These are phyloP conservation scores for Hypoxylon sp. DNA, from an alignment of 2,329 filamentous ascomycete species.

Conservation along the genomic window DNA sequence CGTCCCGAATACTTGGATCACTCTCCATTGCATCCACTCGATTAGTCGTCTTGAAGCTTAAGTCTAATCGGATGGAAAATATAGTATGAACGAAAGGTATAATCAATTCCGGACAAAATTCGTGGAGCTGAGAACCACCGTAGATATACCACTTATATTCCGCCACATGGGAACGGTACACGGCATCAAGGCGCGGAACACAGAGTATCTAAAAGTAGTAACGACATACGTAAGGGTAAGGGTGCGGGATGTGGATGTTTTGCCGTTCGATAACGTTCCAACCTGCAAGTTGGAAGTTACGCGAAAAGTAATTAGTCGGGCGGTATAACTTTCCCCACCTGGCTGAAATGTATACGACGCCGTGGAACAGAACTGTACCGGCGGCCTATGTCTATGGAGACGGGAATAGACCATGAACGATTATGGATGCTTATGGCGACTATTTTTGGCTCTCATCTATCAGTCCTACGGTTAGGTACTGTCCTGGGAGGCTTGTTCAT, in stretches of 20 bases:
- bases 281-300: background rate
- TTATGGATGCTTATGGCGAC: background rate
- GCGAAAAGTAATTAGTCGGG: background rate
- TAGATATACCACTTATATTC: background rate
- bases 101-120: background rate
- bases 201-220: background rate
- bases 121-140: background rate
- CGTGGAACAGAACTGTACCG: background rate
- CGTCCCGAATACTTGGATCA: background rate
- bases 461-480: too few species aligned
- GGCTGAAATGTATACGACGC: background rate
- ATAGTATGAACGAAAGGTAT: background rate
- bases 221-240: background rate
- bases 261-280: background rate
- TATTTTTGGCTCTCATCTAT: too few species aligned
- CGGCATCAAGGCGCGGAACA: background rate
- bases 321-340: background rate
- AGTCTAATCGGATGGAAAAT: background rate
- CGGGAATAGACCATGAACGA: background rate
- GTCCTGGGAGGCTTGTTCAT: too few species aligned
- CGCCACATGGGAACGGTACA: background rate
- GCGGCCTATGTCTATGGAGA: background rate
- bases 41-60: background rate
- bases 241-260: too few species aligned
- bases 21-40: background rate